Conservation (phyloP, 345 rosid genomes). For the Tarenaya hassleriana region DNA sequence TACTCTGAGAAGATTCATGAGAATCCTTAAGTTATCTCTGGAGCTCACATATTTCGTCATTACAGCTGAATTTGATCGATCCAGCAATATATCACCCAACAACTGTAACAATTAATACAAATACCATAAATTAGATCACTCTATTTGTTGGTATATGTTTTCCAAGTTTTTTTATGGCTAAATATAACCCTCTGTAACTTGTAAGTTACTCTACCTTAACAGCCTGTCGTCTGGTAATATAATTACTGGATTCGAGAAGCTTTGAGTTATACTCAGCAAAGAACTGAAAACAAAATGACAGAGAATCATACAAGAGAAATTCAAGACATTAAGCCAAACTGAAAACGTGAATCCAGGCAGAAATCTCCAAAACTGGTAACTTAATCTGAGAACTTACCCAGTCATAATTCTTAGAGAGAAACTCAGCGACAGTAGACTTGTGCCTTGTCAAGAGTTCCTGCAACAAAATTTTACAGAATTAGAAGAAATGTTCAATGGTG, state of each 20-base stretch:
- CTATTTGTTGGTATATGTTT: background rate
- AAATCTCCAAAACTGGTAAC: background rate
- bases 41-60: constrained; percentile 89
- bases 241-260: constrained; percentile 86
- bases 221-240: constrained; percentile 94
- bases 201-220: constrained; percentile 55
- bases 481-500: constrained; percentile 18
- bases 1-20: constrained; percentile 95
- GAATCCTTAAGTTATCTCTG: constrained; percentile 76
- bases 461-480: constrained; percentile 19
- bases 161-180: background rate
- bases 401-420: constrained; percentile 85
- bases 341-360: constrained; percentile 1
- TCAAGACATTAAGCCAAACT: background rate
- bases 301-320: constrained; percentile 9
- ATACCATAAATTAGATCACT: constrained; percentile 3
- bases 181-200: too few relatives aligned
- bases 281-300: constrained; percentile 47
- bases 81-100: constrained; percentile 81
- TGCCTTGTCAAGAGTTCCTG: constrained; percentile 98
- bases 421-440: constrained; percentile 95
- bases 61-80: constrained; percentile 76
- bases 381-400: constrained; percentile 47
- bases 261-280: constrained; percentile 78
- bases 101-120: constrained; percentile 40